phyloP scores from a whole-genome alignment of 768 basidiomycete species.

The Mycena indigotica region DNA sequence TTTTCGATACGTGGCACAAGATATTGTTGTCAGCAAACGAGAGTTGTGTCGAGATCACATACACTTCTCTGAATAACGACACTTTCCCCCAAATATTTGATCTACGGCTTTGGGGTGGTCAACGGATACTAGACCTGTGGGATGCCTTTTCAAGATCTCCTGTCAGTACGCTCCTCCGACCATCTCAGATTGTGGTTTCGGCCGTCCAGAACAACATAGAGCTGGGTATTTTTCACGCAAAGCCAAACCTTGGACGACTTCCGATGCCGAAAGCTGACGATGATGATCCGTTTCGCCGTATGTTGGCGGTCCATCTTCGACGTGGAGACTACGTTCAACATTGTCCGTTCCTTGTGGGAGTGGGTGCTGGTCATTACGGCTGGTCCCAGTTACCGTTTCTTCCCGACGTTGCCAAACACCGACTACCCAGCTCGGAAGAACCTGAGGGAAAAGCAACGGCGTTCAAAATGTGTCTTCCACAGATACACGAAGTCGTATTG shows the following conservation, averaged over 20 bases:
- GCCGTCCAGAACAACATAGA: constrained; percentile 40
- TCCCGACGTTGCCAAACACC: constrained; percentile 28
- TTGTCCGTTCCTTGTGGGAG: constrained; percentile 27
- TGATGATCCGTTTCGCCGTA: constrained; percentile 32
- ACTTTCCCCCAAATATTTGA: constrained; percentile 38
- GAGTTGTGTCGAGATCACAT: constrained; percentile 45
- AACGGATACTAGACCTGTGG: constrained; percentile 38
- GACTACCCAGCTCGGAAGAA: not conserved
- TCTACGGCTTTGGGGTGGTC: constrained; percentile 36
- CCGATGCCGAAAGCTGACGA: constrained; percentile 18
- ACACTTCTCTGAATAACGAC: constrained; percentile 29
- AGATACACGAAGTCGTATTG: constrained; percentile 20
- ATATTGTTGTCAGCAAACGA: constrained; percentile 43
- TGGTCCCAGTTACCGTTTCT: constrained; percentile 32
- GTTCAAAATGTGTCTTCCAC: constrained; percentile 31
- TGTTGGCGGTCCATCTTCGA: constrained; percentile 36
- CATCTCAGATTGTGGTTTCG: constrained; percentile 39
- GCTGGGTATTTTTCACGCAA: constrained; percentile 33
- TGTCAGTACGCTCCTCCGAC: constrained; percentile 32
- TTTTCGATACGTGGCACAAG: constrained; percentile 43
- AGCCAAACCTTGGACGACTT: no score
- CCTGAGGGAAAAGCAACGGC: constrained; percentile 7
- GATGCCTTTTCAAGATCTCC: constrained; percentile 36
- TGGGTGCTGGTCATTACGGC: constrained; percentile 28
- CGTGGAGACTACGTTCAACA: constrained; percentile 35